A percentile compares a stretch with the other conserved stretches of the same genome.
phyloP scores from a whole-genome alignment of 768 basidiomycete species.

The Xerocomellus amylosporus region DNA sequence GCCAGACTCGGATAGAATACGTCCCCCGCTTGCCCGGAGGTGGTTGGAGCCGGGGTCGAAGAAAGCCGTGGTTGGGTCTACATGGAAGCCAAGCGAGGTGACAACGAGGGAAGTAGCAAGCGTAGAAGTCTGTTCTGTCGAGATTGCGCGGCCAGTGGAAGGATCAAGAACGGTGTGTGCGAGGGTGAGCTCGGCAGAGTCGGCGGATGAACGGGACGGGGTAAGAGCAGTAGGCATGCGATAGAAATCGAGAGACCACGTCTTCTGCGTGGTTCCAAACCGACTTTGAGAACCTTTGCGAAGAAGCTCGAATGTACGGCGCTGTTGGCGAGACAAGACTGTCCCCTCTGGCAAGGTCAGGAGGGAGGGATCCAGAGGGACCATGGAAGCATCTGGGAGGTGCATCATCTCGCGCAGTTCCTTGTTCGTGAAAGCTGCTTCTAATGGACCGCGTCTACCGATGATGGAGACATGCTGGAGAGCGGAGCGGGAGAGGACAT shows the following conservation, averaged over 20 bases:
- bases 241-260: constrained; percentile 84
- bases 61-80: constrained; percentile 58
- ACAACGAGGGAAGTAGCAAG: constrained; percentile 74
- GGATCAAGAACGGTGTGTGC: constrained; percentile 61
- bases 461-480: constrained; percentile 81
- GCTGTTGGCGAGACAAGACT: constrained; percentile 58
- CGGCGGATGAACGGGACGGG: constrained; percentile 18
- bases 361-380: constrained; percentile 51
- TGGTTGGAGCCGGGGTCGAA: constrained; percentile 56
- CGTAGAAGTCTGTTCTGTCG: constrained; percentile 52
- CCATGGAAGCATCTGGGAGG: constrained; percentile 63
- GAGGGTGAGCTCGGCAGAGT: constrained; percentile 46
- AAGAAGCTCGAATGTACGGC: constrained; percentile 63
- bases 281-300: constrained; percentile 56
- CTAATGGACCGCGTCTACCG: constrained; percentile 80
- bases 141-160: constrained; percentile 43
- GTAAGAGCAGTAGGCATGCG: constrained; percentile 58
- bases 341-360: constrained; percentile 37
- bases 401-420: constrained; percentile 83
- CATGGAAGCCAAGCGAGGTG: constrained; percentile 84
- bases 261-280: constrained; percentile 52
- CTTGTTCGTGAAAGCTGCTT: constrained; percentile 90
- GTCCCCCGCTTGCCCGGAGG: constrained; percentile 51
- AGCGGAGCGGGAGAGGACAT: constrained; percentile 55
- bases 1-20: constrained; percentile 44